Conservation (phyloP, 2,329 filamentous ascomycete genomes). For the Ilyonectria robusta region DNA sequence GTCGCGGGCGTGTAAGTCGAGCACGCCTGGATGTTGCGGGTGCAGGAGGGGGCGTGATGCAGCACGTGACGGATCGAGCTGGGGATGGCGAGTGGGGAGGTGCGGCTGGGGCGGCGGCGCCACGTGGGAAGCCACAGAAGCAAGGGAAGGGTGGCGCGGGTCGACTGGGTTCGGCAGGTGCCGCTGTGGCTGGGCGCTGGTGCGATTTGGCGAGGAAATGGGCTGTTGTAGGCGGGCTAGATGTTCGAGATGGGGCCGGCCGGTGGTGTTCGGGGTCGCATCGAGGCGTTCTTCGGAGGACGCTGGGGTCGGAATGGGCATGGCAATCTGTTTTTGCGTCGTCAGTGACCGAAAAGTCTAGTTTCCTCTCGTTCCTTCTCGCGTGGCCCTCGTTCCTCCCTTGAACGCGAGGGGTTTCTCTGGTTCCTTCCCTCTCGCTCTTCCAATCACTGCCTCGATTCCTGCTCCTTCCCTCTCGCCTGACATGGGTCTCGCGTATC, state of each 20-base stretch:
- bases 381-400: not conserved
- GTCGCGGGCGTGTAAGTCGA: slow-evolving; percentile 29
- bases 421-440: slow-evolving; percentile 23
- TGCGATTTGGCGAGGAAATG: slow-evolving; percentile 48
- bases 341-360: slow-evolving; percentile 17
- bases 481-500: slow-evolving; percentile 18
- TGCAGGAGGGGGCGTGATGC: slow-evolving; percentile 38
- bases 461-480: not conserved
- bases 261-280: slow-evolving; percentile 10
- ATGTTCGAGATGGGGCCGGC: slow-evolving; percentile 35
- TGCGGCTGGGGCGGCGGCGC: not conserved
- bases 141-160: slow-evolving; percentile 32
- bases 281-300: slow-evolving; percentile 15
- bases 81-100: not conserved
- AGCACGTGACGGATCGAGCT: slow-evolving; percentile 35
- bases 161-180: slow-evolving; percentile 43
- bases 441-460: not conserved
- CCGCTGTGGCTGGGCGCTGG: slow-evolving; percentile 44
- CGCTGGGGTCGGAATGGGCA: slow-evolving; percentile 20
- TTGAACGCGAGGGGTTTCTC: not conserved
- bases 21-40: slow-evolving; percentile 18
- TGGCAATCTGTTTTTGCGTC: slow-evolving; percentile 26
- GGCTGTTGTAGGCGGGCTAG: slow-evolving; percentile 46
- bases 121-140: not conserved
- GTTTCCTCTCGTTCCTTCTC: slow-evolving; percentile 6